Evolutionary conservation across 805 yeast genomes (phyloP), one percentile per base, ranked within the genome.

Genomic region (Candida piceae): DNA sequence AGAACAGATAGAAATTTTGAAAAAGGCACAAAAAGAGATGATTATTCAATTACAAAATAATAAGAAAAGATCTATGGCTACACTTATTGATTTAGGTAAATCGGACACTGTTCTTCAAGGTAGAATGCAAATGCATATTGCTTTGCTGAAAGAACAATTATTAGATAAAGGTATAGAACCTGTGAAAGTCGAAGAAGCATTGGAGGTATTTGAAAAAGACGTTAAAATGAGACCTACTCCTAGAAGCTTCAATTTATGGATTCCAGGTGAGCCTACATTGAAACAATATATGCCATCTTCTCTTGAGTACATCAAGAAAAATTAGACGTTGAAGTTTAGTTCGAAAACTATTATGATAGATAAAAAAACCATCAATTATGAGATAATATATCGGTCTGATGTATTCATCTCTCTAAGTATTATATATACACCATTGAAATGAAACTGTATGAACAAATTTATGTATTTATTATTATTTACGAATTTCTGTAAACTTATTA

Each of bases 101-200:
- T 68, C 64, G 10, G 62, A 61, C n/a, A 64, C 57, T 49, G 69
- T 56, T 57, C 64, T 66, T 42, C 80, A 64, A 52, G 70, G 65
- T 63, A 78, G 75, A 57, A 74, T 80, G 82, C 68, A 73, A 4
- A 60, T 80, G 52, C 90, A 82, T 50, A 69, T 82, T 28, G 86
- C 84, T 2, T 55, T 82, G 57, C 58, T 82, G 23, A 63, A 84
- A 34, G 67, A 76, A 48, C 87, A 82, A 50, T 59, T 82, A 37
- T 47, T 58, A 3, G 82, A 78, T n/a, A 49, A 56, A 4, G 84
- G 83, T 0, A 38, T 69, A 9, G 72, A 71, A n/a, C 87, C 88
- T 12, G 70, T 69, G 7, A 64, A 65, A 7, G 69, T 80, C 12
- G 77, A 76, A 1, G 62, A 64, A 16, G 84, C 77, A 1, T 46